Evolutionary conservation across 495 filamentous ascomycete genomes (phyloP).

Genomic region (Podospora pseudoanserina): DNA sequence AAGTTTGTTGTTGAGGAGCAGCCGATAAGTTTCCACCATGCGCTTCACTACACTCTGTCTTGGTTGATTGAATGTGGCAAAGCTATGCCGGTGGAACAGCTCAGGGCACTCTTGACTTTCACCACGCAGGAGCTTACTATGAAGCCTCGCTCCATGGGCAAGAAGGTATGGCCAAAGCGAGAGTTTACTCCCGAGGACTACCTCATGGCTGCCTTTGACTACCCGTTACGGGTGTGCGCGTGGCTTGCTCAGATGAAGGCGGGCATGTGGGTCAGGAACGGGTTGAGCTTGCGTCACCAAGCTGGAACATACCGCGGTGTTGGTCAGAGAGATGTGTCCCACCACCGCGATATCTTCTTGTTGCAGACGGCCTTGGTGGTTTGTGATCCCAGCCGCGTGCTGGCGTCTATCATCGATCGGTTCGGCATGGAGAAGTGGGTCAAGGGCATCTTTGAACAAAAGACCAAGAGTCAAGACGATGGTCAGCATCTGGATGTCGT

Average conservation of each 20-base stretch:
- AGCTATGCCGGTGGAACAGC: constrained; percentile 60
- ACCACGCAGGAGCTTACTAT: constrained; percentile 55
- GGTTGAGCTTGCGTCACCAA: constrained; percentile 90
- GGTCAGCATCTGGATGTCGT: constrained; percentile 83
- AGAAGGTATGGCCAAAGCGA: constrained; percentile 40
- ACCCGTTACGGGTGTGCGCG: constrained; percentile 84
- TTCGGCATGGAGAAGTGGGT: constrained; percentile 91
- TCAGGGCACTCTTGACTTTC: constrained; percentile 64
- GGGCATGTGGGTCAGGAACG: constrained; percentile 97
- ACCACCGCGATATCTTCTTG: constrained; percentile 92
- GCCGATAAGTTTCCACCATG: constrained; percentile 96
- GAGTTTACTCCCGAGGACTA: constrained; percentile 66
- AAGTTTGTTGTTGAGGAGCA: constrained; percentile 83
- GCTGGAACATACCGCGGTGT: constrained; percentile 88
- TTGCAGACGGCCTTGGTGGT: constrained; percentile 86
- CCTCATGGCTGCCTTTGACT: constrained; percentile 85
- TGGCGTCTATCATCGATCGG: constrained; percentile 86
- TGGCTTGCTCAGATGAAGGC: constrained; percentile 98
- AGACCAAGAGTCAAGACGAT: constrained; percentile 67
- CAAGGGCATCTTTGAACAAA: constrained; percentile 69
- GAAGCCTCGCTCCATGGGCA: constrained; percentile 53
- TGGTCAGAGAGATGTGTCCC: constrained; percentile 79
- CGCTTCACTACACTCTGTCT: constrained; percentile 92
- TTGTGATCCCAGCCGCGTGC: constrained; percentile 76
- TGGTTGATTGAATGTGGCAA: constrained; percentile 93